Percentiles rank a stretch among this genome's conserved stretches.
Conservation (phyloP, 306 rosid species). For the Prunus mira region DNA sequence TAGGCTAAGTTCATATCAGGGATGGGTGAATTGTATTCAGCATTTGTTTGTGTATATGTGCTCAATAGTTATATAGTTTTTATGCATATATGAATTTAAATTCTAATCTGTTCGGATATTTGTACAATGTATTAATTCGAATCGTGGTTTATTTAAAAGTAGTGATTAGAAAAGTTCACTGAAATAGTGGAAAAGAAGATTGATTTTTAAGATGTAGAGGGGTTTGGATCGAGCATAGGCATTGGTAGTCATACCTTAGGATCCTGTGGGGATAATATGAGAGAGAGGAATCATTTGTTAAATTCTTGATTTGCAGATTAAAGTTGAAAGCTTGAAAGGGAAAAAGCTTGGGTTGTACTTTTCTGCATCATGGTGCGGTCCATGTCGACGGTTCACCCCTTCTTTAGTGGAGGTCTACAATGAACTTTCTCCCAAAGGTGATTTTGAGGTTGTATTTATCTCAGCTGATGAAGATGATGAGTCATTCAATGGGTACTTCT, state of each 20-base stretch:
- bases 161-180: not conserved
- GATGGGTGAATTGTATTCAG: not conserved
- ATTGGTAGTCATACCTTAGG: not conserved
- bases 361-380: conserved; percentile 76
- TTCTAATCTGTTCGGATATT: no score
- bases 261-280: not conserved
- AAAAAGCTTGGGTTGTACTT: conserved; percentile 64
- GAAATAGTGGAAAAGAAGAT: not conserved
- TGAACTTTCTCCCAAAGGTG: conserved; percentile 41
- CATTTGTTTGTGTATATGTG: not conserved
- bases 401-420: conserved; percentile 53
- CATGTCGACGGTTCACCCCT: conserved; percentile 55
- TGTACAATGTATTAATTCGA: not conserved
- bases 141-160: not conserved
- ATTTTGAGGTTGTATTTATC: conserved; percentile 55
- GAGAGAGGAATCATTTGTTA: conserved; percentile 7
- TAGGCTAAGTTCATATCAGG: not conserved
- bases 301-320: conserved; percentile 43
- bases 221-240: not conserved
- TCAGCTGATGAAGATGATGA: conserved; percentile 54
- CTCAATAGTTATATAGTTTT: no score
- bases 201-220: not conserved
- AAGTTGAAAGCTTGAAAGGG: conserved; percentile 57
- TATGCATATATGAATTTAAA: no score
- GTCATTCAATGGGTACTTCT: conserved; percentile 51